Percentiles rank a stretch among this genome's conserved stretches.
Conservation (phyloP, 495 filamentous ascomycete species). For the Extremus antarcticus region DNA sequence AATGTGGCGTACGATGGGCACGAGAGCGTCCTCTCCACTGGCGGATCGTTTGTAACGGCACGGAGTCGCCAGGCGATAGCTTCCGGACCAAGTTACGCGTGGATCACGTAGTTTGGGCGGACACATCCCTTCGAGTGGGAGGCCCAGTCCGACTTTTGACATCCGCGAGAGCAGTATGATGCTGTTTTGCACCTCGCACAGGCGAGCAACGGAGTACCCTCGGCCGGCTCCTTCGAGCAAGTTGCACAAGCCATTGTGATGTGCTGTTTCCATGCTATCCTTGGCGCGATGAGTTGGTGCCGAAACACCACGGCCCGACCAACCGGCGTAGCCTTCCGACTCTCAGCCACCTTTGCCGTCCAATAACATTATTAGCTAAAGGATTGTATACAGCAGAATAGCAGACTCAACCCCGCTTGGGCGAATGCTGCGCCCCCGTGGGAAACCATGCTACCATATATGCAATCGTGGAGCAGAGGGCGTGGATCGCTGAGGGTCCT, state of each 20-base stretch:
- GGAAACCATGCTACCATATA: no score
- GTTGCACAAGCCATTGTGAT: not conserved
- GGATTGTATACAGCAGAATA: no score
- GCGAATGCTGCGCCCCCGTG: no score
- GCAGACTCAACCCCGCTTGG: no score
- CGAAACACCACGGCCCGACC: no score
- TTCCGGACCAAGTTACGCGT: not conserved
- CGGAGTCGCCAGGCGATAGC: not conserved
- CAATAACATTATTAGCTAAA: no score
- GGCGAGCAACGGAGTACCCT: not conserved
- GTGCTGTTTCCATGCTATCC: no score
- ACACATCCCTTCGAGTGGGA: not conserved
- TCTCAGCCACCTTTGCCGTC: no score
- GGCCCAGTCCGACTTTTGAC: not conserved
- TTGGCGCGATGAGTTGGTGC: no score
- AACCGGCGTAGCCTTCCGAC: no score
- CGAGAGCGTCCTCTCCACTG: not conserved
- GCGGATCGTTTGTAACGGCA: not conserved
- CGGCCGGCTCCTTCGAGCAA: not conserved
- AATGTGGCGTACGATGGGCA: not conserved
- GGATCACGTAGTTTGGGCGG: not conserved
- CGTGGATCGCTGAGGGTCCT: no score
- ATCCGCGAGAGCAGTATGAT: not conserved
- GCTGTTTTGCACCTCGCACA: not conserved
- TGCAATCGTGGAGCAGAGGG: no score